A percentile compares a stretch with the other conserved stretches of the same genome.
Conservation (phyloP, 2,329 filamentous ascomycete genomes). For the Fusarium nematophilum region DNA sequence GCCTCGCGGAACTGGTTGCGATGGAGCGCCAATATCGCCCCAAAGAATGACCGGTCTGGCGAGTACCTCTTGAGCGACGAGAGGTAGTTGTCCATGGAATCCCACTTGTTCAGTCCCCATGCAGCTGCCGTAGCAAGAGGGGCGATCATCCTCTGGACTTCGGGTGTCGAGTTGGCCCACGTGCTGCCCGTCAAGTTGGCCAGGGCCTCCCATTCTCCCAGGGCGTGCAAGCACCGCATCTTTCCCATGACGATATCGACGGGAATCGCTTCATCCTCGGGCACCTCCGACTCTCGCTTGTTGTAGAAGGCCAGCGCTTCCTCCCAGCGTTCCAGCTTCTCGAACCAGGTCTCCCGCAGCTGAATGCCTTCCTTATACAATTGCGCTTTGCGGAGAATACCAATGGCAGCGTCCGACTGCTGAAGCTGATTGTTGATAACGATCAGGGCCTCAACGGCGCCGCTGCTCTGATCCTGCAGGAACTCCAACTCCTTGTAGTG, state of each 20-base stretch:
- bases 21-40: slow-evolving; percentile 93
- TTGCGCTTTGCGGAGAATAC: slow-evolving; percentile 95
- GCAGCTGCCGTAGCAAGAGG: slow-evolving; percentile 94
- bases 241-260: slow-evolving; percentile 99
- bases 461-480: slow-evolving; percentile 94
- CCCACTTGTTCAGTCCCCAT: slow-evolving; percentile 97
- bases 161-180: slow-evolving; percentile 89
- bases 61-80: slow-evolving; percentile 94
- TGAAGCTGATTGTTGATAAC: slow-evolving; percentile 99
- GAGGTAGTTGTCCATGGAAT: slow-evolving; percentile 97
- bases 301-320: slow-evolving; percentile 94
- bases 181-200: slow-evolving; percentile 90
- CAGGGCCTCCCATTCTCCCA: slow-evolving; percentile 96
- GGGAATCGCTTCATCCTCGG: slow-evolving; percentile 67
- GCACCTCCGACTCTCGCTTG: slow-evolving; percentile 80
- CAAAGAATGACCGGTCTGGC: slow-evolving; percentile 96
- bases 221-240: slow-evolving; percentile 96
- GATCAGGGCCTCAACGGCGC: slow-evolving; percentile 95
- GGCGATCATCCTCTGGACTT: slow-evolving; percentile 90
- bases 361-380: slow-evolving; percentile 93
- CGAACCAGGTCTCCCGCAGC: slow-evolving; percentile 98
- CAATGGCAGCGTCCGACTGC: slow-evolving; percentile 97
- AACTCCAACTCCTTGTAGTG: slow-evolving; percentile 99
- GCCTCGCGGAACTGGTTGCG: slow-evolving; percentile 96
- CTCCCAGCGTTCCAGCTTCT: slow-evolving; percentile 98